Evolutionary conservation across 208 protist species (phyloP).

Genomic region (Acanthamoeba culbertsoni): DNA sequence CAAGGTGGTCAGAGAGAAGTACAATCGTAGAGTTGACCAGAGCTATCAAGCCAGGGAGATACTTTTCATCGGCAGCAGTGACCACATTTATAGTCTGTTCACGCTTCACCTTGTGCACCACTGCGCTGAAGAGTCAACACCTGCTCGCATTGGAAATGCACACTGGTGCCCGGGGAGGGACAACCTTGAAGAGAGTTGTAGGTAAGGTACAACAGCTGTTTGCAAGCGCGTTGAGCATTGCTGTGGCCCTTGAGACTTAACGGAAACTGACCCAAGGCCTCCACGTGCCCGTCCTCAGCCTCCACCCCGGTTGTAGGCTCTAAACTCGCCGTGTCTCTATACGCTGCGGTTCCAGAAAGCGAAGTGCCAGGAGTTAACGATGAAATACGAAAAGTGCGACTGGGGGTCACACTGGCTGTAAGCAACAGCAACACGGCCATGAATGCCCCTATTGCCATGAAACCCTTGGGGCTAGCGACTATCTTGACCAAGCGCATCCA

Average conservation of each 20-base stretch:
- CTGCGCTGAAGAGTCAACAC: neutral
- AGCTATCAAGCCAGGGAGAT: neutral
- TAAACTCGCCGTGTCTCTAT: too few species aligned
- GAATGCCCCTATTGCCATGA: too few species aligned
- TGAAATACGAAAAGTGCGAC: too few species aligned
- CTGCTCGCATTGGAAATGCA: neutral
- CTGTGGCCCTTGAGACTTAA: neutral
- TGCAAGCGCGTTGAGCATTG: neutral
- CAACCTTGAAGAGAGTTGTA: neutral
- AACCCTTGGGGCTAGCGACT: too few species aligned
- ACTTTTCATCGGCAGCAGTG: neutral
- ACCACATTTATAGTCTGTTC: neutral
- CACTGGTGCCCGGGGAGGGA: neutral
- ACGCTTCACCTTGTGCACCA: neutral
- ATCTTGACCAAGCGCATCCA: too few species aligned
- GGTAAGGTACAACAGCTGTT: neutral
- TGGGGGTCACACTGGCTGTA: too few species aligned
- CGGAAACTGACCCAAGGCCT: too few species aligned
- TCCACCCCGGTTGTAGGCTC: too few species aligned
- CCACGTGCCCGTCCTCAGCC: too few species aligned
- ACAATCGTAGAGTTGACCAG: conserved; percentile 50
- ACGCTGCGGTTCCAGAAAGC: too few species aligned
- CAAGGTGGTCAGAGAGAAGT: neutral
- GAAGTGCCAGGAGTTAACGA: too few species aligned
- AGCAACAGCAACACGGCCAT: too few species aligned